These are phyloP conservation scores for Lichtheimia ramosa DNA, from an alignment of 371 early-diverging fungal genomes.

Conservation along the genomic window DNA sequence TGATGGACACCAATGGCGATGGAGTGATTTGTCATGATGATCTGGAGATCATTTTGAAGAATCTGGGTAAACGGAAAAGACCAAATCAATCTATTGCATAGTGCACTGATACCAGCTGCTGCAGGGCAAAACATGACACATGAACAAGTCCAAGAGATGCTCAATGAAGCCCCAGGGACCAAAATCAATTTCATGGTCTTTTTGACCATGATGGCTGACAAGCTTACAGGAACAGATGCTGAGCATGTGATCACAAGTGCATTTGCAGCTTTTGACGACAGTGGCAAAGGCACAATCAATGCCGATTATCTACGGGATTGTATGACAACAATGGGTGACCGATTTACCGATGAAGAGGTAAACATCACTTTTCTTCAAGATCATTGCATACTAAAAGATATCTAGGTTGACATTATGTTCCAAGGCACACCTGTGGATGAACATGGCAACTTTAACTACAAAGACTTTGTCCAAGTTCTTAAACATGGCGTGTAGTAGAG, in stretches of 20 bases:
- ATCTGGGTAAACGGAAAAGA: constrained; percentile 28
- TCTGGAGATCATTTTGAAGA: constrained; percentile 78
- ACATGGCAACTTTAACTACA: constrained; percentile 84
- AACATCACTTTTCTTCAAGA: too few species aligned
- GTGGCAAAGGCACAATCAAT: constrained; percentile 77
- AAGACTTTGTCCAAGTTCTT: constrained; percentile 87
- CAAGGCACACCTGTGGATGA: constrained; percentile 85
- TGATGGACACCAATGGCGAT: constrained; percentile 91
- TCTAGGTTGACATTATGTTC: constrained; percentile 90
- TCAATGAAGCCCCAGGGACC: constrained; percentile 81
- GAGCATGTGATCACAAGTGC: constrained; percentile 87
- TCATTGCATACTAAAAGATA: too few species aligned
- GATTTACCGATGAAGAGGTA: constrained; percentile 90
- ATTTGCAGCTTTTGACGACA: constrained; percentile 88
- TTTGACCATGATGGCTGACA: constrained; percentile 93
- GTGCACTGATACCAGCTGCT: background rate
- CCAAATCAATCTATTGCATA: background rate
- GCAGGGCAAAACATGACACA: constrained; percentile 79
- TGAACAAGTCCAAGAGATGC: constrained; percentile 87
- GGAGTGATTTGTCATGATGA: constrained; percentile 86
- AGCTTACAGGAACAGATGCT: constrained; percentile 84
- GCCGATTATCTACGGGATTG: constrained; percentile 79
- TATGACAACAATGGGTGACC: constrained; percentile 89
- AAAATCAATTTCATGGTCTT: constrained; percentile 91
- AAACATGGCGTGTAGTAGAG: constrained; percentile 86